Evolutionary conservation across 495 filamentous ascomycete species (phyloP).

Genomic region (Aspergillus bridgeri): DNA sequence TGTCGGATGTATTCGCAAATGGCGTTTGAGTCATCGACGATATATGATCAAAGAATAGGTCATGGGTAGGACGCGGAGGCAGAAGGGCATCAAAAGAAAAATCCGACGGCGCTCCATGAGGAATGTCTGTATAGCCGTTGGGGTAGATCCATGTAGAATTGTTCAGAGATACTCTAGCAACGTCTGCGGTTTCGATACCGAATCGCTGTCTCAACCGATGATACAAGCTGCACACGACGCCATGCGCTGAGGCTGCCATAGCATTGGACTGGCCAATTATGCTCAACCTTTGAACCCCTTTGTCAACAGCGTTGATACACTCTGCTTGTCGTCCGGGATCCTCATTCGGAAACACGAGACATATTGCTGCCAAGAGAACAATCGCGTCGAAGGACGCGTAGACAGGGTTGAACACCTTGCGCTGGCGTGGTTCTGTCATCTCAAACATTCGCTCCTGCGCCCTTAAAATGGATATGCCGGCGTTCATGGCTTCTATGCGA

Average conservation of each 20-base stretch:
- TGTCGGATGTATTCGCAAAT: constrained; percentile 4
- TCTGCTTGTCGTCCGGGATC: constrained; percentile 37
- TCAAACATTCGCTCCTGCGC: constrained; percentile 51
- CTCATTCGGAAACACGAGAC: constrained; percentile 50
- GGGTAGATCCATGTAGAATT: too few species aligned
- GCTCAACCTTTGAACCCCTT: constrained; percentile 50
- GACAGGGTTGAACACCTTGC: constrained; percentile 54
- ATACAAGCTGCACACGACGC: too few species aligned
- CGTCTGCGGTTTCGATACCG: too few species aligned
- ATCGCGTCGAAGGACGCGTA: constrained; percentile 62
- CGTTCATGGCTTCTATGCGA: constrained; percentile 51
- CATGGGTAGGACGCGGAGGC: constrained; percentile 52
- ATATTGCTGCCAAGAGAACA: constrained; percentile 57
- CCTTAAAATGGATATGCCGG: constrained; percentile 51
- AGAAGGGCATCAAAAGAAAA: constrained; percentile 31
- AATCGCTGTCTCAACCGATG: too few species aligned
- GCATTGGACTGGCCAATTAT: constrained; percentile 46
- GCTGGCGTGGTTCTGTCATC: constrained; percentile 45
- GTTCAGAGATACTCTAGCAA: too few species aligned
- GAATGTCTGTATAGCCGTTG: constrained; percentile 6
- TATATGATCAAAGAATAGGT: constrained; percentile 51
- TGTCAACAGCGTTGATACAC: constrained; percentile 50
- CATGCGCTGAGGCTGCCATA: too few species aligned
- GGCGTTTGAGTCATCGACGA: constrained; percentile 17
- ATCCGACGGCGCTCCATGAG: constrained; percentile 12